Evolutionary conservation across 1,284 basidiomycete genomes (phyloP).

Genomic region (Leccinum insigne): DNA sequence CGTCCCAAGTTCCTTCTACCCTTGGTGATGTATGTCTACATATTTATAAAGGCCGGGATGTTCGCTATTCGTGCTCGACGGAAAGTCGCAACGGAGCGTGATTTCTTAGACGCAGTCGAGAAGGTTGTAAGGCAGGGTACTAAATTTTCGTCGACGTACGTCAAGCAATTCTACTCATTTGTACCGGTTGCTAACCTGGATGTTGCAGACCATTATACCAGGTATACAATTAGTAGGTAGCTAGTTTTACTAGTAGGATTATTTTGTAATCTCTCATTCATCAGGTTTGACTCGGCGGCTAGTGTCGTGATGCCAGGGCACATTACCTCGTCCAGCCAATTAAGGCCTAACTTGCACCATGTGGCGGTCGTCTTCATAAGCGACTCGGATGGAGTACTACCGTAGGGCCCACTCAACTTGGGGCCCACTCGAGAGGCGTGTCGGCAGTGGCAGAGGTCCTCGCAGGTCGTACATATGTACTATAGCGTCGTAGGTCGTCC

Average conservation of each 20-base stretch:
- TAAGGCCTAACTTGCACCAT: slow-evolving; percentile 5
- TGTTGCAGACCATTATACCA: slow-evolving; percentile 61
- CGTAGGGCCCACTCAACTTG: no score
- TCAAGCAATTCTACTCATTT: not conserved
- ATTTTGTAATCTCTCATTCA: slow-evolving; percentile 13
- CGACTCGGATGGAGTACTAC: not conserved
- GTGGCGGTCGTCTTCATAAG: slow-evolving; percentile 19
- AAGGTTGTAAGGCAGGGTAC: slow-evolving; percentile 98
- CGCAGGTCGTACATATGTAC: no score
- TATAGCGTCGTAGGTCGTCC: no score
- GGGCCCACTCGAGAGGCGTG: no score
- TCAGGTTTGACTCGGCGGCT: not conserved
- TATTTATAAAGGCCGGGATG: slow-evolving; percentile 84
- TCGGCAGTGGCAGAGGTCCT: no score
- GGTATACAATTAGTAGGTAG: slow-evolving; percentile 63
- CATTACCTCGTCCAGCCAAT: not conserved
- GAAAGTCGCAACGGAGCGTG: slow-evolving; percentile 97
- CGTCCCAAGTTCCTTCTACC: slow-evolving; percentile 19
- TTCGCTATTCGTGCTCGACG: slow-evolving; percentile 97
- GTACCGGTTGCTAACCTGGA: slow-evolving; percentile 14
- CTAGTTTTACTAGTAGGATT: slow-evolving; percentile 2
- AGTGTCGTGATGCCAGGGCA: not conserved
- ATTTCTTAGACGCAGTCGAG: slow-evolving; percentile 98
- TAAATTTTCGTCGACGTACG: slow-evolving; percentile 74
- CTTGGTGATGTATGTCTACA: not conserved